Percentiles rank a stretch among this genome's conserved stretches.
These are phyloP conservation scores for Quercus gilva DNA, from an alignment of 306 rosid genomes.

Conservation along the genomic window DNA sequence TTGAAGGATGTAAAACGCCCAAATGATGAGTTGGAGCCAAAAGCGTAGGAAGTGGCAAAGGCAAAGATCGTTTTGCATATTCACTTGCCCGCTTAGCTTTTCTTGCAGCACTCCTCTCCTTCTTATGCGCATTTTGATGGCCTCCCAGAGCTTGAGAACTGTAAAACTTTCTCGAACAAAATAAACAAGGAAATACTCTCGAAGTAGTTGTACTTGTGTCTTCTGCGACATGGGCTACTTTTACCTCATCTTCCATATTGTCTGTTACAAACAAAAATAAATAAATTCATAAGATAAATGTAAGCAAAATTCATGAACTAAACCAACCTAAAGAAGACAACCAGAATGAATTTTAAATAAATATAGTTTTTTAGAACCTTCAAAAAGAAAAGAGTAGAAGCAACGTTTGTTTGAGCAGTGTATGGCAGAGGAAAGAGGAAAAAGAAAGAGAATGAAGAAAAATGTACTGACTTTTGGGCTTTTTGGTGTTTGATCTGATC, in stretches of 20 bases:
- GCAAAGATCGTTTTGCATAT: slow-evolving; percentile 14
- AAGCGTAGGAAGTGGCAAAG: slow-evolving; percentile 24
- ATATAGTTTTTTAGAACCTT: neutral
- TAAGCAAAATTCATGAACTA: neutral
- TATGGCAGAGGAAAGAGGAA: slow-evolving; percentile 11
- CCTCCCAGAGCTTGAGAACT: slow-evolving; percentile 91
- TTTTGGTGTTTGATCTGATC: slow-evolving; percentile 34
- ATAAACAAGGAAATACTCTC: slow-evolving; percentile 65
- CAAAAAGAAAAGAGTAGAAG: slow-evolving; percentile 17
- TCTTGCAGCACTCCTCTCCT: slow-evolving; percentile 73
- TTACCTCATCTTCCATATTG: slow-evolving; percentile 42
- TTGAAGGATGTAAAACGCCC: slow-evolving; percentile 41
- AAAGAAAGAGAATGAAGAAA: neutral
- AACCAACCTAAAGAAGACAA: neutral
- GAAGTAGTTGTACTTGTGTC: slow-evolving; percentile 18
- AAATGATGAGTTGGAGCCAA: slow-evolving; percentile 46
- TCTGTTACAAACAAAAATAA: slow-evolving; percentile 16
- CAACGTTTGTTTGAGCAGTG: neutral
- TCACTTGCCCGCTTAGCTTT: slow-evolving; percentile 50
- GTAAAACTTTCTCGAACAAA: slow-evolving; percentile 75
- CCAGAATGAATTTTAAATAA: neutral
- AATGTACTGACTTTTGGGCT: neutral
- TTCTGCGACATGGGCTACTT: slow-evolving; percentile 25
- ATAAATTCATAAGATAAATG: neutral
- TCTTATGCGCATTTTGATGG: slow-evolving; percentile 93